Conservation (phyloP, 352 stramenopile species). For the Phytophthora pinifolia region DNA sequence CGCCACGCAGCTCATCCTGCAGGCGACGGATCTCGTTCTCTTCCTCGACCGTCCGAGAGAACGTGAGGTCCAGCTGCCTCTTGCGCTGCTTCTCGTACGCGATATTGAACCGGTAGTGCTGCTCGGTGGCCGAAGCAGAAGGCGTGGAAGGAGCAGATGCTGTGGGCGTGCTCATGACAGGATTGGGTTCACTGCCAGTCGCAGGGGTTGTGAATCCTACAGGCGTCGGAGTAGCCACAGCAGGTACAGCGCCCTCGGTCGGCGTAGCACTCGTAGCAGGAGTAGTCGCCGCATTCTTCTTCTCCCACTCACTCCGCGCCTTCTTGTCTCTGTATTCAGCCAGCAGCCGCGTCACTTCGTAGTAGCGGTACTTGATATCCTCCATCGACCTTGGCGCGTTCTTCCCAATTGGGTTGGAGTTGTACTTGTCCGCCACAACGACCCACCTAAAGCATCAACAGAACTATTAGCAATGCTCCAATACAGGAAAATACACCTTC, state of each 20-base stretch:
- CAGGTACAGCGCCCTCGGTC: slow-evolving; percentile 5
- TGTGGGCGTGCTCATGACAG: slow-evolving; percentile 11
- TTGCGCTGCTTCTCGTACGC: slow-evolving; percentile 76
- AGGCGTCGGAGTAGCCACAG: background rate
- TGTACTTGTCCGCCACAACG: slow-evolving; percentile 64
- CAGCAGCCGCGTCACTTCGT: slow-evolving; percentile 53
- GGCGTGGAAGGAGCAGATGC: slow-evolving; percentile 8
- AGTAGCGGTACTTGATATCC: slow-evolving; percentile 77
- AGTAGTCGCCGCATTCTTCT: slow-evolving; percentile 4
- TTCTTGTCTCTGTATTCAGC: slow-evolving; percentile 40
- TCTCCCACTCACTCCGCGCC: slow-evolving; percentile 16
- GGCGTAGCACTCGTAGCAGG: slow-evolving; percentile 1
- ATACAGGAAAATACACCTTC: no score
- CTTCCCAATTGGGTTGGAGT: slow-evolving; percentile 41
- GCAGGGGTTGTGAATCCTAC: slow-evolving; percentile 7
- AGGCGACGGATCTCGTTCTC: slow-evolving; percentile 63
- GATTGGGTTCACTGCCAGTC: slow-evolving; percentile 3
- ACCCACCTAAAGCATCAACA: slow-evolving; percentile 43
- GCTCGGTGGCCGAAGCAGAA: slow-evolving; percentile 17
- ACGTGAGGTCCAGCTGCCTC: slow-evolving; percentile 59
- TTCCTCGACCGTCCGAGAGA: slow-evolving; percentile 64
- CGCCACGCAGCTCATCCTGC: slow-evolving; percentile 50
- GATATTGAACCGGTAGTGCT: slow-evolving; percentile 60
- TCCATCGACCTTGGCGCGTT: slow-evolving; percentile 44
- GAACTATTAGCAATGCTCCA: background rate